Conservation (phyloP, 495 filamentous ascomycete genomes). For the Rostrohypoxylon terebratum region DNA sequence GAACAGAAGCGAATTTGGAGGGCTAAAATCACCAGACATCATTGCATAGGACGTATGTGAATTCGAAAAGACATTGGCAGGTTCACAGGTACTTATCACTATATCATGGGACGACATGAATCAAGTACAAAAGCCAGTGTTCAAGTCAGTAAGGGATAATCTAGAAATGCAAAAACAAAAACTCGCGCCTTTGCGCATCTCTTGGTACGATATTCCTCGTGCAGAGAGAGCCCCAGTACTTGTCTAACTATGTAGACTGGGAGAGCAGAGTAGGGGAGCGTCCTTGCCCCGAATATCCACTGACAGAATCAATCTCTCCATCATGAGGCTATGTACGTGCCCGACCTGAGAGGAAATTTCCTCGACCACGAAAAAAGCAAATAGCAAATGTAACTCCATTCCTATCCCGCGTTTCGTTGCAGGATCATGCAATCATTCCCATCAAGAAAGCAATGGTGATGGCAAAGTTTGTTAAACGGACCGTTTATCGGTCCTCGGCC, state of each 20-base stretch:
- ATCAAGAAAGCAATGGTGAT: neutral
- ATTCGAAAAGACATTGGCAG: neutral
- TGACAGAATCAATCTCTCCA: constrained; percentile 2
- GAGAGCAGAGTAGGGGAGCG: neutral
- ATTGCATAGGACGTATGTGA: neutral
- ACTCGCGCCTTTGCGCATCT: neutral
- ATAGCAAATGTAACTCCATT: neutral
- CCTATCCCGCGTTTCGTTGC: neutral
- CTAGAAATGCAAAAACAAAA: constrained; percentile 7
- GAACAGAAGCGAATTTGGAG: no score
- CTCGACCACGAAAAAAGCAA: neutral
- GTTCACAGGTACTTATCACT: neutral
- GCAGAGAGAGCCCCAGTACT: neutral
- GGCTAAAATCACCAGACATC: neutral
- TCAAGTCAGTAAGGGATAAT: neutral
- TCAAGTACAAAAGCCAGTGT: neutral
- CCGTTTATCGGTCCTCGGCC: constrained; percentile 74
- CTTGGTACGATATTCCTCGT: neutral
- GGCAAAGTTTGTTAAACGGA: neutral
- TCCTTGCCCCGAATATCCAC: neutral
- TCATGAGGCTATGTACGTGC: constrained; percentile 2
- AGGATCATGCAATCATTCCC: neutral
- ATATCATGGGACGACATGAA: neutral
- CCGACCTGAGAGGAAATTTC: neutral
- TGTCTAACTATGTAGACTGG: neutral